phyloP scores from a whole-genome alignment of 1,139 yeast genomes.

The Scheffersomyces titani region DNA sequence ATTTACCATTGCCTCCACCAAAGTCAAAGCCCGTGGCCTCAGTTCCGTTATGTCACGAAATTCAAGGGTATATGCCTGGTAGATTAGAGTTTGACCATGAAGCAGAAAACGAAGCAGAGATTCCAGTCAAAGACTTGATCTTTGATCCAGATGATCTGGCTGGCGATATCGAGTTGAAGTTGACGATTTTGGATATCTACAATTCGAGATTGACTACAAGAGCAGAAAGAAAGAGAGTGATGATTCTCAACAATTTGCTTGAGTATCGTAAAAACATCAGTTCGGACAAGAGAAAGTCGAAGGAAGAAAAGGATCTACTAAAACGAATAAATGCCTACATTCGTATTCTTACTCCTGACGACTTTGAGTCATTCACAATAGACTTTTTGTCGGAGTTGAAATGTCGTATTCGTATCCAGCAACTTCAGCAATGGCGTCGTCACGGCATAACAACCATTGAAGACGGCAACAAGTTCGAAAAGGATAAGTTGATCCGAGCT shows the following conservation, averaged over 20 bases:
- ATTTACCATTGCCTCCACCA: slow-evolving; percentile 71
- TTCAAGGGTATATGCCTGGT: slow-evolving; percentile 99
- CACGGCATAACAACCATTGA: slow-evolving; percentile 86
- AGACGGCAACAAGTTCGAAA: slow-evolving; percentile 82
- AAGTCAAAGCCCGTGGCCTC: slow-evolving; percentile 88
- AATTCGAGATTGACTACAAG: slow-evolving; percentile 86
- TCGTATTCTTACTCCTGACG: slow-evolving; percentile 75
- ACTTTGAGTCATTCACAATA: slow-evolving; percentile 70
- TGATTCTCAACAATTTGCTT: slow-evolving; percentile 73
- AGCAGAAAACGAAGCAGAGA: slow-evolving; percentile 95
- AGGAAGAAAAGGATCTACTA: slow-evolving; percentile 84
- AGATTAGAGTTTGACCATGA: slow-evolving; percentile 95
- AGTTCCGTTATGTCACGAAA: slow-evolving; percentile 93
- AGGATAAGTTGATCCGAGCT: slow-evolving; percentile 70
- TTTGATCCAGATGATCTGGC: slow-evolving; percentile 92
- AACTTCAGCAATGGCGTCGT: slow-evolving; percentile 89
- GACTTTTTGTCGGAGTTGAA: slow-evolving; percentile 78
- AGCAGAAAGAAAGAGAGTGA: slow-evolving; percentile 85
- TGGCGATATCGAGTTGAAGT: slow-evolving; percentile 84
- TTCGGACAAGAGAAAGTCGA: slow-evolving; percentile 74
- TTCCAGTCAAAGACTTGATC: slow-evolving; percentile 89
- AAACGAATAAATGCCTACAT: slow-evolving; percentile 80
- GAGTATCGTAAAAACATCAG: slow-evolving; percentile 83
- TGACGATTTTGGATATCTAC: slow-evolving; percentile 85
- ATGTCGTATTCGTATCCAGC: slow-evolving; percentile 80